These are phyloP conservation scores for Eucalyptus decipiens DNA, from an alignment of 345 rosid genomes.

Conservation along the genomic window DNA sequence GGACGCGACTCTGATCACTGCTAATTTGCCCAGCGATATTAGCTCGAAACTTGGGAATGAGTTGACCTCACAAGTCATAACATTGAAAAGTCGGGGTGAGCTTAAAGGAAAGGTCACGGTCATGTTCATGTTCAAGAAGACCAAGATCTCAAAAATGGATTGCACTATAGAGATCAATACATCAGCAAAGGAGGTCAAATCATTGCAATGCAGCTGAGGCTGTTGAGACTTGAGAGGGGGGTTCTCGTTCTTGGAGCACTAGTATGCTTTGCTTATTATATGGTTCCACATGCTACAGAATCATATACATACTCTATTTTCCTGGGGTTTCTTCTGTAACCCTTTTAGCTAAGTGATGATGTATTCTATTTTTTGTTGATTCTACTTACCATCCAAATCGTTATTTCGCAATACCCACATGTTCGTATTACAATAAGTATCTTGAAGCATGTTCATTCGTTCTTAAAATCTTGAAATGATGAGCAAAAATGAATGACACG, in stretches of 20 bases:
- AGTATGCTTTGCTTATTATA: not conserved
- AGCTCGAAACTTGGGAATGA: not conserved
- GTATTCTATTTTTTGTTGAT: not conserved
- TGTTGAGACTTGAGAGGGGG: not conserved
- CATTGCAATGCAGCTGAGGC: not conserved
- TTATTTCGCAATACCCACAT: not conserved
- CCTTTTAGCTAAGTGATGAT: not conserved
- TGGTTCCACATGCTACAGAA: not conserved
- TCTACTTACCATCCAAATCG: not conserved
- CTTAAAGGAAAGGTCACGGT: not conserved
- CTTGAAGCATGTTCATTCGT: not conserved
- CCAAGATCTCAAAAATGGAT: not conserved
- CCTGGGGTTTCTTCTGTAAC: not conserved
- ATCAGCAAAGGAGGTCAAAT: not conserved
- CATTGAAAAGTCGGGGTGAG: not conserved
- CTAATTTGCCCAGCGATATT: not conserved
- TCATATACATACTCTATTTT: not conserved
- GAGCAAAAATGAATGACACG: not conserved
- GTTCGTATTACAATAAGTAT: not conserved
- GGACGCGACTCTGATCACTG: no score
- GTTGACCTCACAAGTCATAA: not conserved
- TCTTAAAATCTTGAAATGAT: not conserved
- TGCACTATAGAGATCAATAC: not conserved
- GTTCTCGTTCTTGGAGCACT: not conserved
- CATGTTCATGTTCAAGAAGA: conserved; percentile 1